Evolutionary conservation across 2,329 filamentous ascomycete species (phyloP).

Genomic region (Colletotrichum spinosum): DNA sequence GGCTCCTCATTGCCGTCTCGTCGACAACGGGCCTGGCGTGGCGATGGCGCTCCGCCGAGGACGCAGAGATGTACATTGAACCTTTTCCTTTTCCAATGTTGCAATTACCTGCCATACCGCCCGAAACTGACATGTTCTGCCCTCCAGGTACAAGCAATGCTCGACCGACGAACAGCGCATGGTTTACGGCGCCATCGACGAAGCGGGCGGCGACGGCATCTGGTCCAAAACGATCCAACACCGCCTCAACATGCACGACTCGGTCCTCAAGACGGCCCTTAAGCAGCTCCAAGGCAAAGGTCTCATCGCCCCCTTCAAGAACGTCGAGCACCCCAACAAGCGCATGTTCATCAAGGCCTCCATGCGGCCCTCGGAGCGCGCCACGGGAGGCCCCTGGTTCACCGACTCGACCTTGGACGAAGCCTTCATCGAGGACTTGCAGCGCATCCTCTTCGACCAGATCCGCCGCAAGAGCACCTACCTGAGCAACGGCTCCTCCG

Average conservation of each 20-base stretch:
- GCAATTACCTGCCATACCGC: background rate
- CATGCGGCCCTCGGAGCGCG: slow-evolving; percentile 86
- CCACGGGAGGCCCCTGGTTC: slow-evolving; percentile 95
- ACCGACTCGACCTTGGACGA: slow-evolving; percentile 91
- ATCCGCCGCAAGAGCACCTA: slow-evolving; percentile 80
- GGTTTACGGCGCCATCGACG: slow-evolving; percentile 91
- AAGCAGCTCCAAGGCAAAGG: slow-evolving; percentile 86
- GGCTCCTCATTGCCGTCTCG: slow-evolving; percentile 65
- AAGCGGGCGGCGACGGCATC: slow-evolving; percentile 84
- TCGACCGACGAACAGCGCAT: slow-evolving; percentile 80
- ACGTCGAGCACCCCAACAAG: slow-evolving; percentile 88
- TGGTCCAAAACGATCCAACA: slow-evolving; percentile 90
- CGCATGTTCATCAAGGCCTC: slow-evolving; percentile 96
- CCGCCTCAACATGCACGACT: slow-evolving; percentile 85
- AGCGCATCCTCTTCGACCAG: slow-evolving; percentile 78
- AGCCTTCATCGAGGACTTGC: slow-evolving; percentile 84
- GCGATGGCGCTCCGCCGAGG: slow-evolving; percentile 68
- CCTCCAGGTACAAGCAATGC: slow-evolving; percentile 66
- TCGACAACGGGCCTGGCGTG: slow-evolving; percentile 62
- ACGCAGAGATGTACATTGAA: slow-evolving; percentile 68
- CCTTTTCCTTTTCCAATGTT: background rate
- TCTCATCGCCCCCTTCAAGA: slow-evolving; percentile 90
- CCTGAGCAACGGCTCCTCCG: slow-evolving; percentile 53
- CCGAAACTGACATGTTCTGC: background rate
- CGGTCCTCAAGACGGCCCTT: slow-evolving; percentile 81